A percentile compares a stretch with the other conserved stretches of the same genome.
Evolutionary conservation across 495 filamentous ascomycete genomes (phyloP).

Genomic region (Xylaria grammica): DNA sequence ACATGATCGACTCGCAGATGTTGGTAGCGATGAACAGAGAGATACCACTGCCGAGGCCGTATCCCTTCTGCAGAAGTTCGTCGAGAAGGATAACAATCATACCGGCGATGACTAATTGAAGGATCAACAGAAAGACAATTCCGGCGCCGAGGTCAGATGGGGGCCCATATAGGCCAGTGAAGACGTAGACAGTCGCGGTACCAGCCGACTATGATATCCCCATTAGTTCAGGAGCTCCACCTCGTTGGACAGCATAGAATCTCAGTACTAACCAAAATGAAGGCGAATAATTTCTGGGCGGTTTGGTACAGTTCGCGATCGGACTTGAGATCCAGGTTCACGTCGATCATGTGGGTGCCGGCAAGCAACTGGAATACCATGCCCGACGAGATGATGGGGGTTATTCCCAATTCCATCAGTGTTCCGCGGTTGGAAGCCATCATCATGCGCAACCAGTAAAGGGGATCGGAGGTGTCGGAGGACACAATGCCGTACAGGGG

Average conservation of each 20-base stretch:
- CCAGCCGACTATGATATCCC: conserved; percentile 97
- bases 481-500: conserved; percentile 95
- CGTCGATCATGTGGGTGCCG: conserved; percentile 99
- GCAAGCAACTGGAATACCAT: conserved; percentile 99
- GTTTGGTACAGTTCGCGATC: conserved; percentile 99
- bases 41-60: conserved; percentile 97
- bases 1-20: conserved; percentile 99
- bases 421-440: conserved; percentile 98
- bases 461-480: conserved; percentile 93
- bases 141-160: conserved; percentile 95
- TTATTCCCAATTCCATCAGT: conserved; percentile 98
- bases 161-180: conserved; percentile 96
- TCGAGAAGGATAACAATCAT: conserved; percentile 99
- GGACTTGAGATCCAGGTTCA: conserved; percentile 98
- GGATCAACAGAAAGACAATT: conserved; percentile 95
- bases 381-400: conserved; percentile 98
- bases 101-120: conserved; percentile 95
- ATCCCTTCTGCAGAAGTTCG: conserved; percentile 99
- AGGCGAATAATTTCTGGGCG: conserved; percentile 77
- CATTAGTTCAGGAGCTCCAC: too few relatives aligned
- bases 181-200: conserved; percentile 94
- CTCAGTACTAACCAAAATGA: too few relatives aligned
- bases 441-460: conserved; percentile 99
- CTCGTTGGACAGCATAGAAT: too few relatives aligned
- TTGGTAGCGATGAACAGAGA: conserved; percentile 99